Percentiles rank a stretch among this genome's conserved stretches.
Conservation (phyloP, 2,329 filamentous ascomycete species). For the Pyrenophora teres region DNA sequence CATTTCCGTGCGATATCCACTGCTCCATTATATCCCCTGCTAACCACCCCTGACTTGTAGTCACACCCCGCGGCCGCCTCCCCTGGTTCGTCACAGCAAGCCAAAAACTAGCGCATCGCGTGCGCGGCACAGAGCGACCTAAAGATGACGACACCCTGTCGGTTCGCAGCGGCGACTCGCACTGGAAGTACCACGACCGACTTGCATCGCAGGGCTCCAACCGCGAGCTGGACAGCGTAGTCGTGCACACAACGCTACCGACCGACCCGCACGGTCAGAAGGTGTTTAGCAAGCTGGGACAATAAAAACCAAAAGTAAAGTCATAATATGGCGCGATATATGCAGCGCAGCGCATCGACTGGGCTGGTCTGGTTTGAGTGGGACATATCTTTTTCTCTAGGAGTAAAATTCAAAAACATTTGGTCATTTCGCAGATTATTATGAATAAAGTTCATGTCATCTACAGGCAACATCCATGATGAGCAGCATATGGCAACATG, state of each 20-base stretch:
- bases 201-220: constrained; percentile 34
- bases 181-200: constrained; percentile 32
- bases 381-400: too few relatives aligned
- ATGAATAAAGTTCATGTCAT: too few relatives aligned
- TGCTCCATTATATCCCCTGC: neutral
- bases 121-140: constrained; percentile 16
- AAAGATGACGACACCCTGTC: constrained; percentile 28
- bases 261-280: constrained; percentile 36
- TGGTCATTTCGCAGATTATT: too few relatives aligned
- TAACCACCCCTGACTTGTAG: constrained; percentile 17
- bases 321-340: neutral
- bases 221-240: constrained; percentile 36
- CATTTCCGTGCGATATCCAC: neutral
- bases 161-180: constrained; percentile 30
- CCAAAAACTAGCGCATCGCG: constrained; percentile 32
- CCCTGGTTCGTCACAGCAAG: constrained; percentile 24
- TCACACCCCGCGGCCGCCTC: constrained; percentile 26
- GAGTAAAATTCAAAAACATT: too few relatives aligned
- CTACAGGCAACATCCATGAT: too few relatives aligned
- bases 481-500: too few relatives aligned
- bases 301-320: neutral
- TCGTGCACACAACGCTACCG: constrained; percentile 25
- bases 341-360: too few relatives aligned
- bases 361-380: too few relatives aligned
- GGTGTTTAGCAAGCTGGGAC: constrained; percentile 26